Base-by-base conservation (phyloP, 1,284 basidiomycete species). In the Ceratorhiza oryzae-sativae region DNA sequence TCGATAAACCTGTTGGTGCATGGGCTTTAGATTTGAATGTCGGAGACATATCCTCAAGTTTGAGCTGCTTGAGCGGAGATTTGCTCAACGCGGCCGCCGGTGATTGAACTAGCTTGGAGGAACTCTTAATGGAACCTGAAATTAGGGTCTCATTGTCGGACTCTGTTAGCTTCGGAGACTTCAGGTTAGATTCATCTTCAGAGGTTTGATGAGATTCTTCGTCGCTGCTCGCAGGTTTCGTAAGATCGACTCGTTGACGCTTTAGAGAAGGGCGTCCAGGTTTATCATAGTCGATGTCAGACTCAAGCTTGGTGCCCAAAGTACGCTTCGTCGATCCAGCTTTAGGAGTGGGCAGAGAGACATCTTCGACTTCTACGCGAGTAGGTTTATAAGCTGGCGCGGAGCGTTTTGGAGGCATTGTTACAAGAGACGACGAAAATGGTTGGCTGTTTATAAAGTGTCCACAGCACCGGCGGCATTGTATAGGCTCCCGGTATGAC, bases 371-470 rank as follows among this genome's bases (percentile, higher is more conserved):
- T 56, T 58, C 45, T 20, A 41, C 62, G 30, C 20, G 46, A 49
- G 62, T 32, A 25, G 46, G 34, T 12, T 30, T 15, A n/a, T 20
- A 20, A 30, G 51, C 23, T 13, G 51, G 8, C 5, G n/a, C 12
- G 15, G 34, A 42, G 25, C 65, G 51, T 56, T 68, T 68, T 8
- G 65, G 53, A 15, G 65, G 65, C 65, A 68, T 68, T 34, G 27
- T 51, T 9, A 23, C 5, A 18, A 56, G 30, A 12, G 30, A 15
- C 15, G 20, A 55, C 20, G 46, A 10, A 34, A 53, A 12, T 18
- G 27, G 25, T 20, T 6, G 36, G 36, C 36, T 13, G 36, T 6
- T 9, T 49, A 18, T 48, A 48, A 48, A 48, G n/a, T n/a, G n/a
- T n/a, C n/a, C n/a, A n/a, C n/a, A n/a, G n/a, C n/a, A n/a, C 20